Evolutionary conservation across 331 rosid species (phyloP).

Genomic region (Phaseolus coccineus): DNA sequence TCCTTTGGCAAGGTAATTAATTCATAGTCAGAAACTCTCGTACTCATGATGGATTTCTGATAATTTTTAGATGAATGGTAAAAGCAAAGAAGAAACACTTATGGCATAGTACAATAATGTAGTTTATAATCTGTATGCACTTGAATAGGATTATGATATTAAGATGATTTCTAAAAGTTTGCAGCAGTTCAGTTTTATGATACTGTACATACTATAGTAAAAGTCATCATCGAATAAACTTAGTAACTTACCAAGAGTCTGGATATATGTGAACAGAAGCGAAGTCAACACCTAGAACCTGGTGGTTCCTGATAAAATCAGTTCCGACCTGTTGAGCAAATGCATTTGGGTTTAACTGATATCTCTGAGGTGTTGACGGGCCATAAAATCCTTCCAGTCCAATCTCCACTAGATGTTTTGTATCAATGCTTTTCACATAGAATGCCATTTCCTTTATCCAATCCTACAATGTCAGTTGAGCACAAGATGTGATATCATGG

Average conservation of each 20-base stretch:
- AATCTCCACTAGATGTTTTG: slow-evolving; percentile 90
- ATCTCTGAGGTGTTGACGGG: slow-evolving; percentile 80
- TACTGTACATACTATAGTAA: background rate
- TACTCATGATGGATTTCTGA: slow-evolving; percentile 21
- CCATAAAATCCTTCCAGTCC: slow-evolving; percentile 98
- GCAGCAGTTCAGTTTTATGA: slow-evolving; percentile 29
- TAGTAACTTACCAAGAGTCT: slow-evolving; percentile 68
- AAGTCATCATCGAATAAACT: slow-evolving; percentile 31
- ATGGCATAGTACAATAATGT: background rate
- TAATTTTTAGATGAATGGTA: slow-evolving; percentile 11
- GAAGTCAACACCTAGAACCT: slow-evolving; percentile 87
- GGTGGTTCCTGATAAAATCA: slow-evolving; percentile 93
- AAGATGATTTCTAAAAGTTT: slow-evolving; percentile 20
- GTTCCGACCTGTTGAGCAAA: slow-evolving; percentile 93
- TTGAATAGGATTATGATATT: slow-evolving; percentile 6
- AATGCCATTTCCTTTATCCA: slow-evolving; percentile 98
- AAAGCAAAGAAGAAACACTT: slow-evolving; percentile 24
- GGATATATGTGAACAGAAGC: slow-evolving; percentile 94
- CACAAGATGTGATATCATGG: slow-evolving; percentile 18
- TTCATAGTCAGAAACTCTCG: slow-evolving; percentile 41
- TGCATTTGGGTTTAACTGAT: slow-evolving; percentile 84
- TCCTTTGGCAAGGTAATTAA: slow-evolving; percentile 65
- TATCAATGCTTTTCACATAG: slow-evolving; percentile 83
- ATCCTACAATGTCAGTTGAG: slow-evolving; percentile 53
- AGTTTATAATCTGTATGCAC: background rate